Base-by-base conservation (phyloP, 768 basidiomycete species). In the Tremella fuciformis region DNA sequence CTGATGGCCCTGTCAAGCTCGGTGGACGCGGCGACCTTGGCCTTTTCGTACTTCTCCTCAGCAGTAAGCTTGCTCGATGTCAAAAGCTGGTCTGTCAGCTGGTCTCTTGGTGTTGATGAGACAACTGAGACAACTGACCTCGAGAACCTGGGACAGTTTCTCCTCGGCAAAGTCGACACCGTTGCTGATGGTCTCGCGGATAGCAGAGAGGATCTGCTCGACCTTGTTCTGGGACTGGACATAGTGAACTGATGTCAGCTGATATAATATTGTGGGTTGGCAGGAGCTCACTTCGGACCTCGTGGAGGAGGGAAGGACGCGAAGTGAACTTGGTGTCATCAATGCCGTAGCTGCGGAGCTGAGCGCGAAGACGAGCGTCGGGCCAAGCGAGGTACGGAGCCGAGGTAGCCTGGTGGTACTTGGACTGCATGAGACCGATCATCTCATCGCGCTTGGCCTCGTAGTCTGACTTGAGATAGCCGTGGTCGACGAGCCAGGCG, bases 341-440 rank as follows among this genome's bases (percentile, higher is more conserved):
- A 25, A 94, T 69, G 50, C 87, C 88, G 63, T 84, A 83, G 69
- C 88, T 84, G 44, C 91, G 83, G 18, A 97, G 82, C 77, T 89
- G 96, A 1, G 88, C 91, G 47, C 92, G 86, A 24, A 98, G 84
- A 29, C 93, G 83, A 2, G 92, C 89, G 70, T 97, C 93, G 13
- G 90, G 89, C 94, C 94, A 98, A 9, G 83, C 82, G 50, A 93
- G 80, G 78, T 94, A 96, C 1, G 73, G 74, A n/a, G 84, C 79
- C 1, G 85, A 81, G 1, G 82, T 81, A 50, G 75, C 73, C 52
- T 85, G 83, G 55, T 80, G 80, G 68, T 84, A 85, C 72, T 84
- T 88, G 64, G n/a, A 34, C 25, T 65, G 66, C 62, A 91, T 88
- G 53, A 88, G 65, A 67, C 83, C 82, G 57, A 90, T 78, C 11